phyloP scores from a whole-genome alignment of 2,329 filamentous ascomycete genomes.

The Immersiporthe knoxdaviesiana region DNA sequence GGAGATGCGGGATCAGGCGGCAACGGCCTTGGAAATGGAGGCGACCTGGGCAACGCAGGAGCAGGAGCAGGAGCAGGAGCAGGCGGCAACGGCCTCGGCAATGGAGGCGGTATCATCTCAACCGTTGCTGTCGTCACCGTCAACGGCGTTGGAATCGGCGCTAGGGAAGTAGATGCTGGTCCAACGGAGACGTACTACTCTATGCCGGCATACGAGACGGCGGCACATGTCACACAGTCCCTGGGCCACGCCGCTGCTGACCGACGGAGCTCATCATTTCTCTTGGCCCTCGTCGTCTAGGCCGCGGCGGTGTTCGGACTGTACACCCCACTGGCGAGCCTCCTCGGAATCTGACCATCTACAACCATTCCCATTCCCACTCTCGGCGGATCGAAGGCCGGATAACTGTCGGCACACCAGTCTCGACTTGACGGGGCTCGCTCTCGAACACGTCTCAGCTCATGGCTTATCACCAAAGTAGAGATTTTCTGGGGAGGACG shows the following conservation, averaged over 20 bases:
- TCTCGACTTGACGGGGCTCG: conserved; percentile 2
- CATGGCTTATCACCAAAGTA: conserved; percentile 14
- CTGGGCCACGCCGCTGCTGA: conserved; percentile 18
- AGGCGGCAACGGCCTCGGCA: conserved; percentile 15
- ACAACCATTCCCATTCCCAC: conserved; percentile 14
- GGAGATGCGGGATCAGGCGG: conserved; percentile 17
- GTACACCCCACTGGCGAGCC: conserved; percentile 23
- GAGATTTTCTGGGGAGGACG: conserved; percentile 20
- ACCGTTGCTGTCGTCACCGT: conserved; percentile 28
- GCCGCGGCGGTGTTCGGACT: conserved; percentile 28
- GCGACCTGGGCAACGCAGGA: conserved; percentile 14
- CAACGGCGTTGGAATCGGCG: conserved; percentile 25
- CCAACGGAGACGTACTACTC: conserved; percentile 17
- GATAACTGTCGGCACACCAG: neutral
- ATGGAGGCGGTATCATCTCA: conserved; percentile 25
- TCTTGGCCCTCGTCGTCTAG: conserved; percentile 30
- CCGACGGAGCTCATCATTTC: conserved; percentile 24
- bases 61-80: conserved; percentile 9
- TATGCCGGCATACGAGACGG: conserved; percentile 21
- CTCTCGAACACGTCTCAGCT: neutral
- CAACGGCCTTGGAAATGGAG: conserved; percentile 17
- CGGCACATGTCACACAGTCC: conserved; percentile 26
- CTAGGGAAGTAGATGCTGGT: conserved; percentile 24
- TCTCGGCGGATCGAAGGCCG: conserved; percentile 2
- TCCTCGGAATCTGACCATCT: conserved; percentile 23